Evolutionary conservation across 805 yeast genomes (phyloP), one percentile per base, ranked within the genome.

Genomic region (Yarrowia deformans): DNA sequence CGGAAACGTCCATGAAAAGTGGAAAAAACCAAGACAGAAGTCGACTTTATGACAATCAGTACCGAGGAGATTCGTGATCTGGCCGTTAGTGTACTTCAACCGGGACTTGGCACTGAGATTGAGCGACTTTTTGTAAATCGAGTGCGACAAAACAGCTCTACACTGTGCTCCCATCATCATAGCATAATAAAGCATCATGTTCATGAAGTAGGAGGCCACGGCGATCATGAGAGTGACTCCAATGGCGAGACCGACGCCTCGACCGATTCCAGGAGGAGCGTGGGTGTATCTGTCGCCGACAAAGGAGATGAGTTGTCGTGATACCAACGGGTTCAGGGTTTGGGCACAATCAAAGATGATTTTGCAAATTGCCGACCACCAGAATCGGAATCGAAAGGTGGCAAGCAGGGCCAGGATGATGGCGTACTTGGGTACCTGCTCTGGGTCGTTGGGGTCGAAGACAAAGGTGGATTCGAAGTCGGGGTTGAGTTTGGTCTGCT

Each of bases 41-140:
- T 90, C 94, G 42, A 90, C 82, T 77, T 93, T 84, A 8, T 92
- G 83, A 54, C 89, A 78, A 76, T 90, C 96, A 2, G 92, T 85
- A 71, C 93, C 90, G 74, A 89, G 83, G 74, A 89, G 79, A 6
- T 91, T 85, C 35, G 93, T 89, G 67, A 90, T 84, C 70, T 84
- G 85, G 35, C 91, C 87, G 29, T 84, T 82, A 1, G 93, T 87
- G 74, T 79, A 89, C 66, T 83, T 80, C 70, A 82, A 83, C 69
- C 82, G 83, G 2, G 90, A 83, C 58, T 80, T 80, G 14, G 86
- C 81, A 70, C 84, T 83, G 18, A 90, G 79, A 67, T 74, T 80
- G 72, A 90, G 84, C 7, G 91, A 82, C 76, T 91, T 91, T 67
- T 84, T 85, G 70, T 90, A 80, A n/a, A 90, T 81, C 8, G 87